phyloP scores from a whole-genome alignment of 352 stramenopile species.

The Lagenidium giganteum region DNA sequence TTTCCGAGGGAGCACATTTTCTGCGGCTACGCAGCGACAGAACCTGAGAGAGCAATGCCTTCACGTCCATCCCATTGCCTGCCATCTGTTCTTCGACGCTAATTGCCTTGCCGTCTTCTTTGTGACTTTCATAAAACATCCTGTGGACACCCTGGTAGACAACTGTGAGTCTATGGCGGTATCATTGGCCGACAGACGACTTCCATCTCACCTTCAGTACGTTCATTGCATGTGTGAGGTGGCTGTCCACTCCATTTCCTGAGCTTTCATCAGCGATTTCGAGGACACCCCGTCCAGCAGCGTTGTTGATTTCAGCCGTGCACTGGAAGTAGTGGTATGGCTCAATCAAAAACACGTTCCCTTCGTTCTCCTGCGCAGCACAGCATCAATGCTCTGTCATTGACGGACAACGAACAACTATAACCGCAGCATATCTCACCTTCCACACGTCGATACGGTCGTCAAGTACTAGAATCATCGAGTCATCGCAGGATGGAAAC shows the following conservation, averaged over 20 bases:
- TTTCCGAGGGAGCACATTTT: too few species aligned
- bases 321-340: constrained; percentile 74
- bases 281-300: constrained; percentile 32
- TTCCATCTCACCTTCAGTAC: constrained; percentile 52
- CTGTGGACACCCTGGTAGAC: constrained; percentile 36
- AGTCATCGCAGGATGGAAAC: constrained; percentile 73
- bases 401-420: neutral
- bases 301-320: constrained; percentile 73
- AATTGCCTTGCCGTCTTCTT: constrained; percentile 29
- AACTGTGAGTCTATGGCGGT: neutral
- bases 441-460: constrained; percentile 81
- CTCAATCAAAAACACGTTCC: constrained; percentile 73
- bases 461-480: constrained; percentile 75
- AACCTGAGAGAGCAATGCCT: constrained; percentile 48
- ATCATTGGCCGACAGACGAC: neutral
- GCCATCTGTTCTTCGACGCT: constrained; percentile 56
- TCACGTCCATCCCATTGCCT: constrained; percentile 44
- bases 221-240: constrained; percentile 37
- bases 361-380: constrained; percentile 53
- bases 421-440: constrained; percentile 16
- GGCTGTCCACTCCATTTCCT: constrained; percentile 21
- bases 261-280: constrained; percentile 23
- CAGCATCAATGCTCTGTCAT: neutral
- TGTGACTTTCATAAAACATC: constrained; percentile 50
- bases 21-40: too few species aligned